Conservation (phyloP, 2,329 filamentous ascomycete species). For the Akanthomyces lecanii region DNA sequence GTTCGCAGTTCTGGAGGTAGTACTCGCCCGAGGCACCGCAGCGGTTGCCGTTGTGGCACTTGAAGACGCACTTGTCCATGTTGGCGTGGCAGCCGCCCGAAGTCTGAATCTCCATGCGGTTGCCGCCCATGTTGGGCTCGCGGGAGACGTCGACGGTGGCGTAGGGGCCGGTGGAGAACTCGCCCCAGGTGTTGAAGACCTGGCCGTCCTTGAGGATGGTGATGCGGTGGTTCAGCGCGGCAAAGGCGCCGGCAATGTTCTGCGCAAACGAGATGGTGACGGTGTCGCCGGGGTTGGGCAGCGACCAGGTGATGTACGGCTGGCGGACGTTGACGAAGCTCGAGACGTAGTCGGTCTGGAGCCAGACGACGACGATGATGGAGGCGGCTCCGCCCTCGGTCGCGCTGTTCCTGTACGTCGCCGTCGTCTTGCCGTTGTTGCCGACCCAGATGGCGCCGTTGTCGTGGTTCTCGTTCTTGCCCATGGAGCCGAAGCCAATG, state of each 20-base stretch:
- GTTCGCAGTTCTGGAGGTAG: constrained; percentile 33
- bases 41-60: constrained; percentile 32
- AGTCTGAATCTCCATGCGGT: constrained; percentile 31
- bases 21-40: constrained; percentile 35
- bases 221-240: constrained; percentile 31
- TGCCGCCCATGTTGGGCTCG: constrained; percentile 42
- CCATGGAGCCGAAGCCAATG: constrained; percentile 26
- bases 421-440: constrained; percentile 25
- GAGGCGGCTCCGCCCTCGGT: constrained; percentile 18
- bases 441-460: constrained; percentile 30
- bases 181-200: constrained; percentile 40
- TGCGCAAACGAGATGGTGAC: constrained; percentile 36
- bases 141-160: constrained; percentile 41
- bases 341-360: constrained; percentile 20
- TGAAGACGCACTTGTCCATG: constrained; percentile 40
- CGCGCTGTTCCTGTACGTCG: constrained; percentile 28
- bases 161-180: constrained; percentile 35
- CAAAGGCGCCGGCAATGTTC: constrained; percentile 36
- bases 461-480: constrained; percentile 22
- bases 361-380: constrained; percentile 27
- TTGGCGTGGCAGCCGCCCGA: constrained; percentile 37
- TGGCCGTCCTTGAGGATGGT: constrained; percentile 34
- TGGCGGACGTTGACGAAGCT: constrained; percentile 27
- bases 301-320: constrained; percentile 34
- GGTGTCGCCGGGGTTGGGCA: constrained; percentile 30